A percentile compares a stretch with the other conserved stretches of the same genome.
phyloP scores from a whole-genome alignment of 2,329 filamentous ascomycete species.

The Eurotiales sp. region DNA sequence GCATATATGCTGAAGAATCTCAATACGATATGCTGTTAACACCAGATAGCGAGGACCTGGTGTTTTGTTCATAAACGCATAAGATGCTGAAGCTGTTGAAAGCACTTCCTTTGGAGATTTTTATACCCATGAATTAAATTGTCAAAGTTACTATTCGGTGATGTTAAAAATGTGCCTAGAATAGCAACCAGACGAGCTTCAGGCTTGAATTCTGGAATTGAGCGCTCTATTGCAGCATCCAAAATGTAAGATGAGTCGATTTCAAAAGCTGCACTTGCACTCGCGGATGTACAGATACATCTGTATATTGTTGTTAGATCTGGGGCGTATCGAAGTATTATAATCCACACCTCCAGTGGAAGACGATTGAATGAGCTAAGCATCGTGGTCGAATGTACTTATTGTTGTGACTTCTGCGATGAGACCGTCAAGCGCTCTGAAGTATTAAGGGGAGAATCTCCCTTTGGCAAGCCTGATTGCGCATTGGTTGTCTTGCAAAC shows the following conservation, averaged over 20 bases:
- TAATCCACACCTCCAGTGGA: neutral
- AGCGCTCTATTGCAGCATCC: neutral
- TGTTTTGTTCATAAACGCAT: neutral
- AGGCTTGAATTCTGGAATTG: neutral
- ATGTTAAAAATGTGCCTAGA: neutral
- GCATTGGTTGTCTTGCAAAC: neutral
- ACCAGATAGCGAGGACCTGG: neutral
- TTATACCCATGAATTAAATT: neutral
- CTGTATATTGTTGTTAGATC: neutral
- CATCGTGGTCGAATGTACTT: neutral
- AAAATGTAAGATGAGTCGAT: neutral
- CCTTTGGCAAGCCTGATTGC: neutral
- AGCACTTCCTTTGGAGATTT: neutral
- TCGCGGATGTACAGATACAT: neutral
- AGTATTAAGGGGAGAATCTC: neutral
- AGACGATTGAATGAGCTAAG: neutral
- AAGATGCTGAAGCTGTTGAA: neutral
- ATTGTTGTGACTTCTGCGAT: too few relatives aligned
- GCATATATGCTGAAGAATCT: constrained; percentile 4
- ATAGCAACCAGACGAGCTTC: neutral
- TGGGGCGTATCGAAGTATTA: neutral
- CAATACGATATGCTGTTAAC: constrained; percentile 6
- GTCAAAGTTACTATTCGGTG: neutral
- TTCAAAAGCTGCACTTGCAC: neutral
- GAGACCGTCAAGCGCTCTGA: too few relatives aligned